Conservation (phyloP, 768 basidiomycete genomes). For the Gelatoporia subvermispora region DNA sequence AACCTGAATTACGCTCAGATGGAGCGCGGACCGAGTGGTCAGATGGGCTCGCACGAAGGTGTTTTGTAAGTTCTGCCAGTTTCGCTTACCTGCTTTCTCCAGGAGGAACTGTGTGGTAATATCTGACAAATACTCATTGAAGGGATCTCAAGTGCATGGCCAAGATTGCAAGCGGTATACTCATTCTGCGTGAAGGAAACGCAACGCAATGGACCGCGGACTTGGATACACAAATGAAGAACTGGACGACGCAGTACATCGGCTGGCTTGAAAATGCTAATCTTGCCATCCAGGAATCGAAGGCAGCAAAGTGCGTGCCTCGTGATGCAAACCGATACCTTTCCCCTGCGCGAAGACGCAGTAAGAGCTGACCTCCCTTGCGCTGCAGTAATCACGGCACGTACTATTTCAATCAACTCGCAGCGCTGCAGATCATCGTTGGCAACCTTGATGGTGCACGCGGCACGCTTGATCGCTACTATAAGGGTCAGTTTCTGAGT, state of each 20-base stretch:
- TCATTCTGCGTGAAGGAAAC: conserved; percentile 46
- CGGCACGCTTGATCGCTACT: conserved; percentile 43
- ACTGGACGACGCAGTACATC: conserved; percentile 51
- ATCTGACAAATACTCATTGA: conserved; percentile 6
- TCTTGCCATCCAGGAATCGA: conserved; percentile 42
- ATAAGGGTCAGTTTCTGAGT: conserved; percentile 40
- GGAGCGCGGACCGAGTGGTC: conserved; percentile 20
- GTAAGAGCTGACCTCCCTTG: neutral
- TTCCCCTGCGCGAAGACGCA: neutral
- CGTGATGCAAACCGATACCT: too few relatives aligned
- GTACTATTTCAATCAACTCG: conserved; percentile 58
- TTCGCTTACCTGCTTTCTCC: too few relatives aligned
- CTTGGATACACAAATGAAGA: conserved; percentile 41
- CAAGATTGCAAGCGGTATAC: conserved; percentile 49
- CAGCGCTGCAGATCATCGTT: conserved; percentile 49
- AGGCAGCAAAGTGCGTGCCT: conserved; percentile 48
- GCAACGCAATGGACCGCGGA: conserved; percentile 51
- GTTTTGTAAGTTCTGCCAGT: conserved; percentile 45
- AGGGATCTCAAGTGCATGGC: conserved; percentile 57
- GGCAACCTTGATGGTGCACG: conserved; percentile 46
- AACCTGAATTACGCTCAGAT: conserved; percentile 44
- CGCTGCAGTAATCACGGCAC: conserved; percentile 56
- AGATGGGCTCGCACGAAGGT: conserved; percentile 44
- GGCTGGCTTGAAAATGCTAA: conserved; percentile 48
- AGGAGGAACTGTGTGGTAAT: too few relatives aligned